Evolutionary conservation across 352 stramenopile species (phyloP), one percentile per base, ranked within the genome.

Genomic region (Phytophthora cactorum): DNA sequence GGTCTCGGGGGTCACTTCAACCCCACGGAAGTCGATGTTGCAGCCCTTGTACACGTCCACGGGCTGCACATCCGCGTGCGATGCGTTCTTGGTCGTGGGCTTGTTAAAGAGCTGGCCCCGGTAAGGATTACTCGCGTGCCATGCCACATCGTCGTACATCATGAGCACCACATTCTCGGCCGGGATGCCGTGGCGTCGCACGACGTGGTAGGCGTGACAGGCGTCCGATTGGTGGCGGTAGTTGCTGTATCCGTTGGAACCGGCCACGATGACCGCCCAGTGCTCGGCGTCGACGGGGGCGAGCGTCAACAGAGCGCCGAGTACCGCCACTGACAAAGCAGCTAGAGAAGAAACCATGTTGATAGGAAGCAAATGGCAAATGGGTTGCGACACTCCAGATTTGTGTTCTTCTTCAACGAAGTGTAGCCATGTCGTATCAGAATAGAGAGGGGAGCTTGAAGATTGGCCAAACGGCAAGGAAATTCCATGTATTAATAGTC

Each of bases 111-210:
- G 75, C 76, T 95, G 75, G 2, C 92, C 93, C 1, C 86, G 85
- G 65, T 95, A 95, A 28, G 93, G 92, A 53, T 98, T 98, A 31
- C 80, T 63, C n/a, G 79, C 46, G 70, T 85, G 78, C 59, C 69
- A 70, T 0, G 91, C 90, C n/a, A 93, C 86, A 66, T 98, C 93
- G 69, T 97, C 90, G 76, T 95, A 97, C 87, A 95, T 97, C 91
- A 98, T 97, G 41, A 97, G 83, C 59, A 98, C 84, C 36, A 98
- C 90, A 60, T 96, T 93, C 52, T 97, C 88, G 12, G 56, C 72
- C 8, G 89, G 84, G 41, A 98, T 96, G 10, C 93, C 93, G 64
- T 97, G 90, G 47, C 80, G 78, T 1, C 84, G 83, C 39, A 98
- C 84, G 36, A 97, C 83, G 63, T 97, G 92, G 78, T 98, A 98